Base-by-base conservation (phyloP, 1,284 basidiomycete species). In the Sporisorium sorghi region DNA sequence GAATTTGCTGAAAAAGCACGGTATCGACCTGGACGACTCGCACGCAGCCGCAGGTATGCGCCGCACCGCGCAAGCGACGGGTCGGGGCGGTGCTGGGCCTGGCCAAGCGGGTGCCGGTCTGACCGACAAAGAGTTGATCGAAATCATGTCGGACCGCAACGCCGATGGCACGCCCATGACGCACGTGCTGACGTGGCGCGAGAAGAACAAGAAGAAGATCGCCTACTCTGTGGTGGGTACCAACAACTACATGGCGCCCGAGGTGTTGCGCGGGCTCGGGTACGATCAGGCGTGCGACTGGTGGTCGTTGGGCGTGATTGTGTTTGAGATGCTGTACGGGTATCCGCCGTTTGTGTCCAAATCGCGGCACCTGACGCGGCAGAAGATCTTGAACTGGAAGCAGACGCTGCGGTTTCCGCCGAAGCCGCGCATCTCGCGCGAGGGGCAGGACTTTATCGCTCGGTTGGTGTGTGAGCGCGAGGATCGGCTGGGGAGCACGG, bases 271-370 rank as follows among this genome's bases (percentile, higher is more conserved):
- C 37, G 88, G 88, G 0, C 77, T 85, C 81, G 95, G 94, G 24
- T 98, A 98, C 85, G 91, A 92, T 49, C 95, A 93, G 85, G 92
- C 91, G 35, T 97, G 93, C 84, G 95, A 98, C 83, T 98, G 94
- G 94, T 98, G 96, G 95, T 94, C 92, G 84, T 88, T 97, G 50
- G 94, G 94, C 23, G 91, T 96, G 57, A 96, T 97, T 83, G 91
- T 93, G 64, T 73, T 76, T 46, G 84, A 85, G 63, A 84, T 84
- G 81, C 73, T 84, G 42, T 82, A 64, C 77, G 94, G 93, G 55
- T 95, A 92, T 85, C 94, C 94, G 17, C 94, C 95, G 0, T 86
- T 86, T 56, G 84, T 84, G 2, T 83, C 81, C 39, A 85, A 83
- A 50, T 79, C 77, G 33, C 58, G 81, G 21, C 81, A 83, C 43